Base-by-base conservation (phyloP, 345 rosid genomes). In the Boechera retrofracta region DNA sequence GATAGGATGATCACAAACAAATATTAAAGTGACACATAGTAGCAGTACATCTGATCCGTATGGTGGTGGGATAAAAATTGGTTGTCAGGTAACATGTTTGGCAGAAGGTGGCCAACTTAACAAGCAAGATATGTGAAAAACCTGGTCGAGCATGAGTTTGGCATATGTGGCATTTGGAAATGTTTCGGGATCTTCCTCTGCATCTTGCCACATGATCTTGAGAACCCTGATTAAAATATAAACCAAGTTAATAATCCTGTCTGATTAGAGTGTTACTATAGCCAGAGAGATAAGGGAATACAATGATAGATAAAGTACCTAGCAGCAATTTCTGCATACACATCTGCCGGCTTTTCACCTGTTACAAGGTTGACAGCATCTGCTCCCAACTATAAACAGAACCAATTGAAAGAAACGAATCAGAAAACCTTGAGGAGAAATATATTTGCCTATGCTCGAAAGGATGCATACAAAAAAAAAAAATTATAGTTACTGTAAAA, bases 341-440 rank as follows among this genome's bases (percentile, higher is more conserved):
- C 96, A 80, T 96, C 99, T 24, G 93, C 91, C 66, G 99, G 99
- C 82, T 89, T 91, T 71, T 86, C 96, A 78, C 93, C 93, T n/a
- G 82, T 76, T 13, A 92, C 93, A 73, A 96, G 96, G 86, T 96
- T 96, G 57, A 96, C 99, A 31, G 98, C 96, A 72, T 86, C 94
- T 71, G 99, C 99, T 80, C 99, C 99, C 77, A 96, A 77, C 99
- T 95, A 81, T 74, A 76, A 83, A 71, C 73, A 47, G 29, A 69
- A 76, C 57, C 72, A 64, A 53, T 45, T 64, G 35, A 57, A 71
- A 71, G 47, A 81, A 39, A 72, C 13, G 54, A 60, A 67, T 42
- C 52, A 64, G 47, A 69, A 54, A 81, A 54, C 63, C 41, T 80
- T 28, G 42, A 63, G 10, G 15, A 45, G 44, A 70, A 36, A 29